Evolutionary conservation across 2,329 filamentous ascomycete genomes (phyloP).

Genomic region (Dryadomyces sulphureus): DNA sequence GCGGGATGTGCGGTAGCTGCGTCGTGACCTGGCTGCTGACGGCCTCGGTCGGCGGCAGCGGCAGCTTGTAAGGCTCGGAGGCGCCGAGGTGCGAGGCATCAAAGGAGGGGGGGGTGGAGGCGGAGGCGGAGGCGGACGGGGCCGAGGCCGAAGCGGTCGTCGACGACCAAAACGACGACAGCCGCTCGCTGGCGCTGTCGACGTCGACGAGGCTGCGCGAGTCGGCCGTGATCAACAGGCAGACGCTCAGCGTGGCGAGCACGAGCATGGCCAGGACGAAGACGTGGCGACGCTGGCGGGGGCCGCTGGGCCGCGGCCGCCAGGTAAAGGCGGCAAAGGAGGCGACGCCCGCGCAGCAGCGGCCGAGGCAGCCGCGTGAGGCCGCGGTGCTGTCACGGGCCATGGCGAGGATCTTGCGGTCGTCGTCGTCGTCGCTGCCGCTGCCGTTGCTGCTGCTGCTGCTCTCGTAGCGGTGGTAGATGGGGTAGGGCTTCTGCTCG

Average conservation of each 20-base stretch:
- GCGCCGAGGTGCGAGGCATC: too few relatives aligned
- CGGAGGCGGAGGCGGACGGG: too few relatives aligned
- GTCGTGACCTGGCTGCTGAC: conserved; percentile 1
- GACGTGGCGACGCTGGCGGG: background rate
- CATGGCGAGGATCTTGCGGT: background rate
- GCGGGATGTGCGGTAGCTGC: conserved; percentile 10
- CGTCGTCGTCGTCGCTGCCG: background rate
- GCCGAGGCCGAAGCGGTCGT: too few relatives aligned
- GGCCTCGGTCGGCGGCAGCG: background rate
- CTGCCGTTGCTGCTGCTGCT: background rate
- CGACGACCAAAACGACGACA: background rate
- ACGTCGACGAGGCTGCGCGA: background rate
- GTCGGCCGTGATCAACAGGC: background rate
- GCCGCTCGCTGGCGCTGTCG: background rate
- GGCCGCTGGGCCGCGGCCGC: background rate
- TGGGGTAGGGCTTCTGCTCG: background rate
- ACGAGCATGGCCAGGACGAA: background rate
- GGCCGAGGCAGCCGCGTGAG: background rate
- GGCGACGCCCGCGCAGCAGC: background rate
- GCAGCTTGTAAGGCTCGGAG: background rate
- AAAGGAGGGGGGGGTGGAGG: too few relatives aligned
- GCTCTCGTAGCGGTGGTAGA: background rate
- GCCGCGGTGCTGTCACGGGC: background rate
- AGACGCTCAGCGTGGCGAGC: background rate
- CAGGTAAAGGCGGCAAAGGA: background rate